Conservation (phyloP, 1,284 basidiomycete genomes). For the Ganoderma leucocontextum region DNA sequence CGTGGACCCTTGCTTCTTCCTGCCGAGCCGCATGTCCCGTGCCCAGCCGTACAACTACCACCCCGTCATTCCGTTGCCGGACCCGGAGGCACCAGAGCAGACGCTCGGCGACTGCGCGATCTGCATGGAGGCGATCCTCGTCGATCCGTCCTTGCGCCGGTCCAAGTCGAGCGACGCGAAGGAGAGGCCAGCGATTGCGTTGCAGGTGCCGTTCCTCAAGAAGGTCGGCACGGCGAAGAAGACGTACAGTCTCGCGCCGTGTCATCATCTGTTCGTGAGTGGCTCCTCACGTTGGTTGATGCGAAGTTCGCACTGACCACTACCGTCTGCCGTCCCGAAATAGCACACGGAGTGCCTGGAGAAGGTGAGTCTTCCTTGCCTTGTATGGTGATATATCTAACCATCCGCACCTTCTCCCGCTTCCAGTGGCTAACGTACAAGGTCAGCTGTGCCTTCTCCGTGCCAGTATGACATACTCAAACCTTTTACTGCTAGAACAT, state of each 20-base stretch:
- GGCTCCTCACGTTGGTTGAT: neutral
- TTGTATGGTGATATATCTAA: constrained; percentile 13
- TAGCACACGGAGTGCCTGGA: constrained; percentile 87
- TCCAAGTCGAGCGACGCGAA: constrained; percentile 38
- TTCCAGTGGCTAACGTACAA: constrained; percentile 88
- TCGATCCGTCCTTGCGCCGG: constrained; percentile 52
- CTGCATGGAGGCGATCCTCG: constrained; percentile 87
- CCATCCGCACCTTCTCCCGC: neutral
- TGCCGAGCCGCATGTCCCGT: constrained; percentile 53
- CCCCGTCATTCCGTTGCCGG: constrained; percentile 74
- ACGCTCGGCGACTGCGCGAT: constrained; percentile 88
- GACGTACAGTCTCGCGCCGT: constrained; percentile 87
- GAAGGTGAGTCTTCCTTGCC: constrained; percentile 51
- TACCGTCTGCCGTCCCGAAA: neutral
- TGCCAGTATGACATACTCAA: neutral
- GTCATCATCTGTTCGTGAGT: constrained; percentile 88
- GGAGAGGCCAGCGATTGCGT: constrained; percentile 37
- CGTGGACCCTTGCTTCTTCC: constrained; percentile 86
- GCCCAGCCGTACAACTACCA: constrained; percentile 84
- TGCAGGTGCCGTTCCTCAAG: constrained; percentile 33
- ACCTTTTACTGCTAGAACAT: constrained; percentile 64
- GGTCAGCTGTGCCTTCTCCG: constrained; percentile 48
- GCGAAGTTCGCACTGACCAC: neutral
- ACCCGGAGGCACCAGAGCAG: constrained; percentile 76
- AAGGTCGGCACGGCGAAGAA: constrained; percentile 60